Percentiles rank a stretch among this genome's conserved stretches.
Evolutionary conservation across 1,139 yeast genomes (phyloP).

Genomic region (Waltiozyma sp.): DNA sequence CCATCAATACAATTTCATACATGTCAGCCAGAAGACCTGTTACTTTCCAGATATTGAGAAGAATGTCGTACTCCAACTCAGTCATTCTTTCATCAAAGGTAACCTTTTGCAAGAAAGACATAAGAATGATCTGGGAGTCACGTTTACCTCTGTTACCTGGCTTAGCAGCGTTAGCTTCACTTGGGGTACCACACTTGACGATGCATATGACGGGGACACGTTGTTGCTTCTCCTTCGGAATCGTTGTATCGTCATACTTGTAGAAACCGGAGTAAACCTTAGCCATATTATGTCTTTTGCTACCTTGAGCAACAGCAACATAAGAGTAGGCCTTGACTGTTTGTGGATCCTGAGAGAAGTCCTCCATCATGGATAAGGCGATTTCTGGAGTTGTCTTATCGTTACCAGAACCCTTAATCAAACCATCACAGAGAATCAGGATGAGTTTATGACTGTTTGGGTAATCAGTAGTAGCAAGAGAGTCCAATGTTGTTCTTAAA

Average conservation of each 20-base stretch:
- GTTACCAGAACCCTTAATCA: constrained; percentile 90
- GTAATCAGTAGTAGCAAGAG: constrained; percentile 84
- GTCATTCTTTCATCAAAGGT: constrained; percentile 98
- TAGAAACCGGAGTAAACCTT: constrained; percentile 88
- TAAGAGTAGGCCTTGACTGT: constrained; percentile 73
- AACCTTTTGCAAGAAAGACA: constrained; percentile 85
- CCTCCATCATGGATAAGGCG: constrained; percentile 78
- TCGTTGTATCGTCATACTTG: constrained; percentile 63
- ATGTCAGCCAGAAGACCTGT: constrained; percentile 84
- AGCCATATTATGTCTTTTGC: constrained; percentile 96
- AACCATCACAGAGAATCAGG: constrained; percentile 82
- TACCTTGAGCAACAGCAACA: constrained; percentile 89
- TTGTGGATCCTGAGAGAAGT: constrained; percentile 59
- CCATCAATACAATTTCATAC: constrained; percentile 85
- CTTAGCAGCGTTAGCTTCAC: constrained; percentile 65
- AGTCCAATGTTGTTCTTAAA: constrained; percentile 77
- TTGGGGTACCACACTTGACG: constrained; percentile 90
- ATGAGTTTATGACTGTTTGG: constrained; percentile 90
- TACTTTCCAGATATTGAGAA: constrained; percentile 69
- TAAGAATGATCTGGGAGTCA: constrained; percentile 87
- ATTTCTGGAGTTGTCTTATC: constrained; percentile 81
- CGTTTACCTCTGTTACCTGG: constrained; percentile 99
- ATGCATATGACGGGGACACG: constrained; percentile 74
- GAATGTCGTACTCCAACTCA: constrained; percentile 74
- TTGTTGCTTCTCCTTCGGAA: constrained; percentile 75